A percentile compares a stretch with the other conserved stretches of the same genome.
Conservation (phyloP, 225 moss, liverwort and hornwort genomes). For the Polytrichum formosum region DNA sequence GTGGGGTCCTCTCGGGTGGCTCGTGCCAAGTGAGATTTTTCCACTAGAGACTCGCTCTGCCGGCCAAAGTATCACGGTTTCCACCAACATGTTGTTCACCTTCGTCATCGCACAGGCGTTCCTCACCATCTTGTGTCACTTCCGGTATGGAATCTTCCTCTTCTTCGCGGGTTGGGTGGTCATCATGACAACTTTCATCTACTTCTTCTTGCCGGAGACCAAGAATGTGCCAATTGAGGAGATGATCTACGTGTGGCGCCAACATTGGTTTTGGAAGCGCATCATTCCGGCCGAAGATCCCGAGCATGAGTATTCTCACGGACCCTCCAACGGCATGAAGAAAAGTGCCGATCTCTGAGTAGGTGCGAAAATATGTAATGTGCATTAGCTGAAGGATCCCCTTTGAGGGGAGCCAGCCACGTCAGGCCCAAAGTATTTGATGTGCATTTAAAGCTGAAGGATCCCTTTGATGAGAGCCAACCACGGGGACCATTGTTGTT, state of each 20-base stretch:
- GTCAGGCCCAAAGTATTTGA: no score
- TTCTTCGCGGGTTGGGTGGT: conserved; percentile 45
- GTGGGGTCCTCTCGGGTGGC: conserved; percentile 52
- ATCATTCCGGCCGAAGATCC: conserved; percentile 29
- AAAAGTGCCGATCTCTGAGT: no score
- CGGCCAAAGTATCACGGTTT: conserved; percentile 36
- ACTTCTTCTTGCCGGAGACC: conserved; percentile 40
- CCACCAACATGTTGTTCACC: conserved; percentile 29
- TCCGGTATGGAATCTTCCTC: conserved; percentile 40
- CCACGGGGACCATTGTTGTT: no score
- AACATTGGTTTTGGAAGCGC: conserved; percentile 53
- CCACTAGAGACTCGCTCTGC: conserved; percentile 49
- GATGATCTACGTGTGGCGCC: conserved; percentile 51
- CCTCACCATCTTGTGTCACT: conserved; percentile 43
- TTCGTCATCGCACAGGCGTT: conserved; percentile 49
- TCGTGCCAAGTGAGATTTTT: conserved; percentile 46
- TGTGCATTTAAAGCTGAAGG: no score
- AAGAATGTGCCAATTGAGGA: conserved; percentile 52
- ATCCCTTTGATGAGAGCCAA: no score
- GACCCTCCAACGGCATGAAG: no score
- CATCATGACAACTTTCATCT: conserved; percentile 42
- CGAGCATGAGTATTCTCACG: not conserved
- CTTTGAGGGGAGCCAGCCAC: no score
- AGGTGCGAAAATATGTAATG: no score
- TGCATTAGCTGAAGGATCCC: no score